Evolutionary conservation across 2,329 filamentous ascomycete species (phyloP), one percentile per base, ranked within the genome.

Genomic region (Chaetomiaceae sp.): DNA sequence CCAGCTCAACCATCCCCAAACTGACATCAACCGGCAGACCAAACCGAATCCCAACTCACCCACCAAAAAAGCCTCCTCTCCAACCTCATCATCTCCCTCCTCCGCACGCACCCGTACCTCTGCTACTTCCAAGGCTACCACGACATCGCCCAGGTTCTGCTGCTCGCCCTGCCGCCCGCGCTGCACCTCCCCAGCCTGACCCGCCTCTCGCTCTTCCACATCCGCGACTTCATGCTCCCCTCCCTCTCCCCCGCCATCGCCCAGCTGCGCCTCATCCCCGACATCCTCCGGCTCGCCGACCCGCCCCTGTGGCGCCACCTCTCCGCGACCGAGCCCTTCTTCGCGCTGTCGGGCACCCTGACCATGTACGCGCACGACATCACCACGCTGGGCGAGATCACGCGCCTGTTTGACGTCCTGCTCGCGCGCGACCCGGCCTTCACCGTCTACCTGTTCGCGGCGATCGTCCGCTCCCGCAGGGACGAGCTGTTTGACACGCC

Each of bases 61-160:
- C 69, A 69, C 38, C 86, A 87, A 65, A 96, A 94, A 66, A 67
- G 76, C 50, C 84, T 94, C 64, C 80, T 99, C 2, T 92, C 85
- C 7, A 74, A 82, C 58, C 77, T 99, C 46, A 97, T 99, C 64
- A 81, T 82, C 47, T 80, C 87, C 59, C 83, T 95, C 13, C 80
- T 99, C 41, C 86, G 95, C 48, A 81, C 81, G 30, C 80, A 95
- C 64, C 90, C 91, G 14, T 85, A 86, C 67, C 81, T 99, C 32
- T 90, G 85, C 74, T 99, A 99, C 73, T 99, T 99, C 70, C 94
- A 99, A 73, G 94, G 94, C 67, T 99, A 95, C 69, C 94, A 99
- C 71, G 94, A 99, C 73, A 97, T 99, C 65, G 94, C 89, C 62
- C 95, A 99, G 72, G 94, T 99, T 21, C 79, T 99, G 55, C 80